Conservation (phyloP, 2,329 filamentous ascomycete genomes). For the Ascochyta pisi region DNA sequence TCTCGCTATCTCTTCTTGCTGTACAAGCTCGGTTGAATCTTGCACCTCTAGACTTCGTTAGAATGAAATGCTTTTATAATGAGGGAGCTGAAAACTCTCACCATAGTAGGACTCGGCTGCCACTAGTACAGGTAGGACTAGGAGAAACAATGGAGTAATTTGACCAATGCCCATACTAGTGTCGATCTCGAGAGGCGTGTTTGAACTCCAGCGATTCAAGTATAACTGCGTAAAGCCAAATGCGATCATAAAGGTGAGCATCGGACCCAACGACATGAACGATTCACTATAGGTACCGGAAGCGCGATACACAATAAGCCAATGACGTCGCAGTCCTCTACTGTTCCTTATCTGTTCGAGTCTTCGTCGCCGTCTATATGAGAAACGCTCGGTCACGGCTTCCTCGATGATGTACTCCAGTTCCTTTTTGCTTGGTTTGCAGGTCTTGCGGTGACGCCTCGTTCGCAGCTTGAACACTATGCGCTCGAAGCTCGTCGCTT, state of each 20-base stretch:
- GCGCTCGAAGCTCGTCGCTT: constrained; percentile 3
- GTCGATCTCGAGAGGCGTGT: constrained; percentile 9
- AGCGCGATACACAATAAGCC: constrained; percentile 9
- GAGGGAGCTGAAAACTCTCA: background rate
- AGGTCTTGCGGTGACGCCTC: background rate
- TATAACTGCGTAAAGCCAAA: constrained; percentile 22
- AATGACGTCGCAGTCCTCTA: constrained; percentile 5
- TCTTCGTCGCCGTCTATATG: background rate
- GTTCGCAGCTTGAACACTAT: constrained; percentile 5
- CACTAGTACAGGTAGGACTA: constrained; percentile 21
- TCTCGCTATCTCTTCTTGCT: background rate
- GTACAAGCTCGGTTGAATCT: background rate
- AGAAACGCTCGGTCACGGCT: background rate
- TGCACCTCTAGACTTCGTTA: constrained; percentile 1
- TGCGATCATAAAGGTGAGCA: constrained; percentile 21
- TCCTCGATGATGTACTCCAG: constrained; percentile 6
- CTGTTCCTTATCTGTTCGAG: constrained; percentile 7
- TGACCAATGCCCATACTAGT: constrained; percentile 24
- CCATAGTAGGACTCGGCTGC: constrained; percentile 13
- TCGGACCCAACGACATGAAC: constrained; percentile 16
- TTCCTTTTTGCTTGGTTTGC: background rate
- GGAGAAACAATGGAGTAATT: constrained; percentile 20
- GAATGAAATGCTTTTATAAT: background rate
- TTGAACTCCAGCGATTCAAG: constrained; percentile 9
- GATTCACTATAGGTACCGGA: constrained; percentile 16